Evolutionary conservation across 306 rosid genomes (phyloP), one percentile per base, ranked within the genome.

Genomic region (Delonix regia): DNA sequence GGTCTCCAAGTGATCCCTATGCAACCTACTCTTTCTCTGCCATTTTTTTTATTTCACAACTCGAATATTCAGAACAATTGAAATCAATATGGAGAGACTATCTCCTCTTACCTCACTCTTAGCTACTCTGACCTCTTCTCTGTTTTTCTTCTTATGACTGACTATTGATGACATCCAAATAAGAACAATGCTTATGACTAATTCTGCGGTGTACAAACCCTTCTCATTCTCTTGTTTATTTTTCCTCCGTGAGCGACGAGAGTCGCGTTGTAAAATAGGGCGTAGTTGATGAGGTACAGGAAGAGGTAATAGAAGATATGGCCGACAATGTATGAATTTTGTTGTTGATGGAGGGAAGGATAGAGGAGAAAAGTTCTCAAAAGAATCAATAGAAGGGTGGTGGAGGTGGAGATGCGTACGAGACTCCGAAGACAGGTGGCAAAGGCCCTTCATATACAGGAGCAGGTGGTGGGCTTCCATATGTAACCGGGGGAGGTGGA

Each of bases 361-460:
- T 79, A 93, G 87, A 86, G 91, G 84, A 64, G 85, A 84, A 72
- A 85, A 82, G 66, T 77, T 87, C 87, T 85, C 90, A 81, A 88
- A 91, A 91, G 93, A 91, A 95, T 91, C 87, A 93, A 87, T 95
- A 95, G 85, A 81, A 93, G 69, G 98, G 98, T 57, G 98, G 97
- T 1, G 99, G 99, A 73, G 98, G 99, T 78, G 98, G 98, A 69
- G 98, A 93, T 2, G 98, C 89, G 68, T 95, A 93, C 19, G 98
- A 82, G 77, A 91, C 89, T 84, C 90, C 97, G 9, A 66, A 16
- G 80, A 91, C 62, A 27, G 99, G 98, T 69, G 99, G 98, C 90
- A 93, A 85, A 69, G 99, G 99, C 71, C 98, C 98, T 87, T 86
- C 89, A 80, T 95, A 93, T 83, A 84, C 92, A 70, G 99, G 99